A percentile compares a stretch with the other conserved stretches of the same genome.
phyloP scores from a whole-genome alignment of 768 basidiomycete genomes.

The Cystofilobasidium ferigula region DNA sequence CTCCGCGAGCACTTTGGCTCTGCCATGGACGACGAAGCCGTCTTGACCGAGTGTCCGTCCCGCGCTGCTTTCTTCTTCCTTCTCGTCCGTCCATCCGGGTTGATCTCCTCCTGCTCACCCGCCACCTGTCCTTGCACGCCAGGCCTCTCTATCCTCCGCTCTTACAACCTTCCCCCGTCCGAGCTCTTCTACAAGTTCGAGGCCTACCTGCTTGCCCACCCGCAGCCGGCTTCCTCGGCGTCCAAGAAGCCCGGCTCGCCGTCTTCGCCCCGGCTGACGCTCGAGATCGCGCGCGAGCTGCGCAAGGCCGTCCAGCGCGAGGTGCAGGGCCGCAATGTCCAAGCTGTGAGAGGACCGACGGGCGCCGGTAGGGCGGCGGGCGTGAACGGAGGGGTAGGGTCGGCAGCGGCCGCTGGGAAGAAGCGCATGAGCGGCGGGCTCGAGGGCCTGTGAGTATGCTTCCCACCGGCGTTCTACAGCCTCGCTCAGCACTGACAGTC shows the following conservation, averaged over 20 bases:
- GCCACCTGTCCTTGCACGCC: not conserved
- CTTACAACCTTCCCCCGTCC: slow-evolving; percentile 39
- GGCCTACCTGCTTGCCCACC: slow-evolving; percentile 37
- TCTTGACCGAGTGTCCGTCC: slow-evolving; percentile 39
- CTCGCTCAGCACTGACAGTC: not conserved
- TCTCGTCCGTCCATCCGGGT: not conserved
- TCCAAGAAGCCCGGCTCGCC: slow-evolving; percentile 1
- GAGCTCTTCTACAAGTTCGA: slow-evolving; percentile 44
- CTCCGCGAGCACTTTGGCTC: slow-evolving; percentile 33
- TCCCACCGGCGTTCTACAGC: not conserved
- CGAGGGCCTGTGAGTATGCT: not conserved
- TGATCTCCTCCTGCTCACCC: not conserved
- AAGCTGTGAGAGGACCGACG: not conserved
- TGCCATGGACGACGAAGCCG: slow-evolving; percentile 35
- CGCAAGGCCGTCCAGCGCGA: slow-evolving; percentile 36
- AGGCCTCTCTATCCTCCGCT: slow-evolving; percentile 41
- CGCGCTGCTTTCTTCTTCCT: not conserved
- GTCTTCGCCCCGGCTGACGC: slow-evolving; percentile 1
- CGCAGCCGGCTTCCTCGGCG: slow-evolving; percentile 3
- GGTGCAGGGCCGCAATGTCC: slow-evolving; percentile 24
- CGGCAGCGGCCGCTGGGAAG: not conserved
- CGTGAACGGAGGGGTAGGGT: too few relatives aligned
- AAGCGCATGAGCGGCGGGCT: slow-evolving; percentile 1
- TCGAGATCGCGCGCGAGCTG: slow-evolving; percentile 37
- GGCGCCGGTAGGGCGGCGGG: not conserved